Base-by-base conservation (phyloP, 495 filamentous ascomycete species). In the Acidiella bohemica region DNA sequence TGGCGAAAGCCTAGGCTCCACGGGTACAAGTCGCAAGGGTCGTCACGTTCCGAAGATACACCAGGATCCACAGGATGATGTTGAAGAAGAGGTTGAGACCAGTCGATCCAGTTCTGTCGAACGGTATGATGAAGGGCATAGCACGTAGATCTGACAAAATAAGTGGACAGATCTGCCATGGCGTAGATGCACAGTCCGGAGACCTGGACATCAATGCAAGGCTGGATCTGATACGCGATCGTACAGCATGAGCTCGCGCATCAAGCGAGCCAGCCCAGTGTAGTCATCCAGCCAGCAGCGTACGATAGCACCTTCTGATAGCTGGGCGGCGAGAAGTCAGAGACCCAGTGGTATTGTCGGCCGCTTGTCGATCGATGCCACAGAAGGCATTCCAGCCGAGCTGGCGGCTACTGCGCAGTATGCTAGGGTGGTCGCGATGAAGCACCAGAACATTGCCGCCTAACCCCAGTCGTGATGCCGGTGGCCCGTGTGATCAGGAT, bases 191-290 rank as follows among this genome's bases (percentile, higher is more conserved):
- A n/a, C n/a, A 27, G 25, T 27, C 25, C 7, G 25, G 25, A n/a
- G 7, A 27, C n/a, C 7, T 7, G 7, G 25, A 27, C 25, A 27
- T 27, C n/a, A n/a, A 27, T 27, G 25, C 25, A 27, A n/a, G 25
- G 71, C 51, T 78, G 72, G 27, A 80, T 71, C 36, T 73, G 64
- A 1, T 63, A 70, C 0, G 64, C 72, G 2, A 67, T 63, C 3
- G 76, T 55, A 50, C 71, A 78, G 1, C 65, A 64, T 20, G 65
- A 58, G 2, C 65, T 59, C 1, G 75, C 68, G 12, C 67, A 67
- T 2, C 65, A 60, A 18, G 68, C 68, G 54, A 77, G 70, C 75
- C 75, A 79, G 8, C 70, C 73, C 20, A 69, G 66, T 3, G 67
- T 67, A 22, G 63, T 68, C 19, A 80, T 59, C 75, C 75, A 80